These are phyloP conservation scores for Aureobasidium musti DNA, from an alignment of 2,329 filamentous ascomycete genomes.

Conservation along the genomic window DNA sequence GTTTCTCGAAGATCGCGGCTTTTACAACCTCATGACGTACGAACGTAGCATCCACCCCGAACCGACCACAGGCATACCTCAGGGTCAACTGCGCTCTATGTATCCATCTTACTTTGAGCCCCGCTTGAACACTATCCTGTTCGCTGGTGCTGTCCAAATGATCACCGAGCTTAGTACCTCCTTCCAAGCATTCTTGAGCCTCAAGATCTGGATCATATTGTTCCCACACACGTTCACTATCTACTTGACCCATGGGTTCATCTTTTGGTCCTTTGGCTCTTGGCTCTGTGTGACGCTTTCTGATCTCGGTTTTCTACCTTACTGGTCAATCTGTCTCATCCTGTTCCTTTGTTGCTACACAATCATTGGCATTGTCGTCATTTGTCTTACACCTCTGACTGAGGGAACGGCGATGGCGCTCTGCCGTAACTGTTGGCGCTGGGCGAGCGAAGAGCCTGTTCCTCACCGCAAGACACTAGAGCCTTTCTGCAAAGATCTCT, in stretches of 20 bases:
- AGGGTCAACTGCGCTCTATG: constrained; percentile 41
- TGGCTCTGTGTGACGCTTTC: constrained; percentile 43
- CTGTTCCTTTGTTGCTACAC: constrained; percentile 44
- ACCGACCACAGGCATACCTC: constrained; percentile 41
- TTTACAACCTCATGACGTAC: constrained; percentile 44
- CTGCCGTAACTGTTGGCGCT: constrained; percentile 34
- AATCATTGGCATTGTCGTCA: constrained; percentile 31
- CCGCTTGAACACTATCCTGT: constrained; percentile 49
- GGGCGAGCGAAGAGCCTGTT: constrained; percentile 35
- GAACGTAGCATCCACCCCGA: constrained; percentile 52
- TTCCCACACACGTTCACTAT: constrained; percentile 55
- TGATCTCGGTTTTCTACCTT: constrained; percentile 40
- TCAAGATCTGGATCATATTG: constrained; percentile 45
- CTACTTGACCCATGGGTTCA: constrained; percentile 51
- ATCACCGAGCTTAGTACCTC: constrained; percentile 43
- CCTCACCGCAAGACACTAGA: constrained; percentile 34
- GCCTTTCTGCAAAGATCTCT: constrained; percentile 35
- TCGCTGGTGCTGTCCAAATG: constrained; percentile 42
- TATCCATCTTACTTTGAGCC: constrained; percentile 51
- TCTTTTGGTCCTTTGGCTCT: constrained; percentile 50
- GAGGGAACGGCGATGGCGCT: constrained; percentile 3
- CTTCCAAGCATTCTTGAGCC: constrained; percentile 48
- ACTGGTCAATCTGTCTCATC: constrained; percentile 42
- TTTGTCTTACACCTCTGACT: background rate
- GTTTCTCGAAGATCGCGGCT: constrained; percentile 43